A percentile compares a stretch with the other conserved stretches of the same genome.
These are phyloP conservation scores for Chrysoporthe puriensis DNA, from an alignment of 2,329 filamentous ascomycete genomes.

Conservation along the genomic window DNA sequence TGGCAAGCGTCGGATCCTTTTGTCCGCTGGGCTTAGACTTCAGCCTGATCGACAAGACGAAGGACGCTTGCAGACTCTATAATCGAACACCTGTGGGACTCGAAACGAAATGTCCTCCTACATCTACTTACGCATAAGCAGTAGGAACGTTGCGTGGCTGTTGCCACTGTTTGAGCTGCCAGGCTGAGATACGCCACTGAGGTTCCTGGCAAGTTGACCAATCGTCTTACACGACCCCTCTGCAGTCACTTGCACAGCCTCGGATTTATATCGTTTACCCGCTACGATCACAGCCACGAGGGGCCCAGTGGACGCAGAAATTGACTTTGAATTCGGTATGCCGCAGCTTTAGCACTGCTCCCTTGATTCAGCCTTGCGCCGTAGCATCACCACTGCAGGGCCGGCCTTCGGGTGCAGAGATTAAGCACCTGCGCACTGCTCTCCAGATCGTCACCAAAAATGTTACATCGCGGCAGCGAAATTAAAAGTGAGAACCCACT, in stretches of 20 bases:
- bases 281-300: not conserved
- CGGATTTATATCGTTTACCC: not conserved
- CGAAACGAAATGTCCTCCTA: not conserved
- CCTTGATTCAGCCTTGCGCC: too few relatives aligned
- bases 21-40: not conserved
- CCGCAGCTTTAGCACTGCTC: not conserved
- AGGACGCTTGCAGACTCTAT: not conserved
- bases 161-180: not conserved
- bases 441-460: not conserved
- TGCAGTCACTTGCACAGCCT: conserved; percentile 25
- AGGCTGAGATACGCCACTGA: not conserved
- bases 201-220: conserved; percentile 2
- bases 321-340: not conserved
- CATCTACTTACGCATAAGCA: not conserved
- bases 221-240: conserved; percentile 31
- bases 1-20: not conserved
- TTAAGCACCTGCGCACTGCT: not conserved
- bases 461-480: not conserved
- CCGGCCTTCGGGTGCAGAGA: not conserved
- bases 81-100: not conserved
- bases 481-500: not conserved
- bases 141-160: not conserved
- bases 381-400: not conserved
- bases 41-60: conserved; percentile 3
- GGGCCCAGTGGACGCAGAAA: not conserved